These are phyloP conservation scores for Rhynchospora tenuis DNA, from an alignment of 176 grass and related monocot genomes.

Conservation along the genomic window DNA sequence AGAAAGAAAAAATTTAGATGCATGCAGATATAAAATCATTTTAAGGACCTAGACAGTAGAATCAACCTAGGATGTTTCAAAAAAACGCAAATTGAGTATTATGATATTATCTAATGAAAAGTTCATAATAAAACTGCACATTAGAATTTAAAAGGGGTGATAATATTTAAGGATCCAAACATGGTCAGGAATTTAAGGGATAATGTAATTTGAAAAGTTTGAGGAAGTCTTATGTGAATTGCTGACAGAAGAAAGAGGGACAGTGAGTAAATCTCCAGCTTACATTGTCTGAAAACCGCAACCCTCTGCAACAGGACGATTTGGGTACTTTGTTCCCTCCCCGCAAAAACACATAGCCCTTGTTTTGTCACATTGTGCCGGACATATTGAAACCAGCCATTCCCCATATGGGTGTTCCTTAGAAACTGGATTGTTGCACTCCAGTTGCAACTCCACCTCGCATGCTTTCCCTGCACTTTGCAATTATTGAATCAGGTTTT, in stretches of 20 bases:
- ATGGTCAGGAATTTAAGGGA: neutral
- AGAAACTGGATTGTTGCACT: conserved; percentile 67
- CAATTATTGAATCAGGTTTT: neutral
- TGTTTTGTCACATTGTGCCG: conserved; percentile 77
- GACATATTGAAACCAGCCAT: conserved; percentile 83
- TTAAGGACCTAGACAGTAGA: conserved; percentile 25
- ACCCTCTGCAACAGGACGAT: conserved; percentile 79
- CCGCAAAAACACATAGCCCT: conserved; percentile 98
- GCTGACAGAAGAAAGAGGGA: neutral
- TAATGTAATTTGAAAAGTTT: neutral
- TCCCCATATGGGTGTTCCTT: conserved; percentile 49
- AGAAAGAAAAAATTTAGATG: conserved; percentile 5
- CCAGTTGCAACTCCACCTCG: conserved; percentile 45
- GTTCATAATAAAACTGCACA: neutral
- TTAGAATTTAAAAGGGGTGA: neutral
- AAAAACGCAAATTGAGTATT: neutral
- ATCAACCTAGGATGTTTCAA: neutral
- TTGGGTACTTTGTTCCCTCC: conserved; percentile 74
- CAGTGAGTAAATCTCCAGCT: neutral
- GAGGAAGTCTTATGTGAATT: neutral
- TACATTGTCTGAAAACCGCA: conserved; percentile 95
- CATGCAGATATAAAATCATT: conserved; percentile 21
- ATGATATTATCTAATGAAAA: neutral
- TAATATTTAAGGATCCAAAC: neutral
- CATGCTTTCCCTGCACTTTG: conserved; percentile 60